Percentiles rank a stretch among this genome's conserved stretches.
Evolutionary conservation across 495 filamentous ascomycete genomes (phyloP).

Genomic region (Tuber borchii): DNA sequence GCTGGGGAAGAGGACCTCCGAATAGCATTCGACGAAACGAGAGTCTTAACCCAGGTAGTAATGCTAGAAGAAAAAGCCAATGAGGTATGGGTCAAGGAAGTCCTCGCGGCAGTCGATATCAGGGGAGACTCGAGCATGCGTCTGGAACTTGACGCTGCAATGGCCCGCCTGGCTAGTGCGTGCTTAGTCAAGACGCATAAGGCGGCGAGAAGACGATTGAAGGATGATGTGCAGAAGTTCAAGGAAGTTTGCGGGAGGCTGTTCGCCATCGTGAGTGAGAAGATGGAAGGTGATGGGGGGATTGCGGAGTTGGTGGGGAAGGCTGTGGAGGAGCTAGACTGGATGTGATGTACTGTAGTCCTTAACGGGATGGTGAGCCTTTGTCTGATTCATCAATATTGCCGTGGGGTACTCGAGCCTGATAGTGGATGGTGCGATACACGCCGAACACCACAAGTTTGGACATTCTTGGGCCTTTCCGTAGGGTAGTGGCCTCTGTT

Average conservation of each 20-base stretch:
- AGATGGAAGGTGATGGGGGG: conserved; percentile 28
- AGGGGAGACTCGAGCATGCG: conserved; percentile 44
- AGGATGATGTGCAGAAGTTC: conserved; percentile 40
- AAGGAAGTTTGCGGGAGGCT: conserved; percentile 23
- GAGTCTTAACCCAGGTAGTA: conserved; percentile 48
- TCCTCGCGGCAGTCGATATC: conserved; percentile 40
- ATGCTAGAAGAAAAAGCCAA: conserved; percentile 44
- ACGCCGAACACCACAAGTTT: background rate
- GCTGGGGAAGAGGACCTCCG: conserved; percentile 41
- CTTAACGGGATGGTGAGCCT: background rate
- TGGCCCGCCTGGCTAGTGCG: conserved; percentile 49
- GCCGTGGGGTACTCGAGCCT: background rate
- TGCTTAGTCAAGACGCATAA: conserved; percentile 48
- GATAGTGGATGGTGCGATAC: background rate
- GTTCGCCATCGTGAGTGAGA: conserved; percentile 22
- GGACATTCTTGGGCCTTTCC: background rate
- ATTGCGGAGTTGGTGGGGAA: conserved; percentile 29
- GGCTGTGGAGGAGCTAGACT: conserved; percentile 35
- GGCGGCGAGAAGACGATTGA: conserved; percentile 45
- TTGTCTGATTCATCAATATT: background rate
- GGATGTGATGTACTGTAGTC: conserved; percentile 7
- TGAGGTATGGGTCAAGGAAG: conserved; percentile 21
- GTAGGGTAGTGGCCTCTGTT: background rate
- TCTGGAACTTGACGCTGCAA: conserved; percentile 49
- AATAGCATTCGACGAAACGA: conserved; percentile 51